These are phyloP conservation scores for Scleromitrula shiraiana DNA, from an alignment of 2,329 filamentous ascomycete genomes.

Conservation along the genomic window DNA sequence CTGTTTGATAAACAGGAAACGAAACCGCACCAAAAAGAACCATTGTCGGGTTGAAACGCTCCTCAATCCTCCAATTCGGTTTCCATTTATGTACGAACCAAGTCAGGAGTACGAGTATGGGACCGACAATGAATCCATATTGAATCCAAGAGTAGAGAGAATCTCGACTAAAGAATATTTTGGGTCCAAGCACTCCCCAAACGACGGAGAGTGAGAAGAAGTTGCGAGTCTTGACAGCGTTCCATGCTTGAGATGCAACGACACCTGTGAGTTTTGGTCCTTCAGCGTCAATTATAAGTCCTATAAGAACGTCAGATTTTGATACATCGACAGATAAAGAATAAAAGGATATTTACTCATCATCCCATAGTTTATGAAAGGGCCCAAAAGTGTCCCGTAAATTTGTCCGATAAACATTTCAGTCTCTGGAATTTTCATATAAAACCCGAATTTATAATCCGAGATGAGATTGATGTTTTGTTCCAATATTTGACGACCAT, in stretches of 20 bases:
- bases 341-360: conserved; percentile 21
- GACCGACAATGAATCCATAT: conserved; percentile 28
- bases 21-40: conserved; percentile 23
- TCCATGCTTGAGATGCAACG: conserved; percentile 22
- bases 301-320: no score
- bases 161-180: conserved; percentile 22
- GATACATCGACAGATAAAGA: no score
- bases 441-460: conserved; percentile 33
- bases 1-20: conserved; percentile 27
- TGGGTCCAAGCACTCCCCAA: conserved; percentile 32
- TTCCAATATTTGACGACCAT: conserved; percentile 30
- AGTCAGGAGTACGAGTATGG: conserved; percentile 19
- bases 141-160: conserved; percentile 27
- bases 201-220: conserved; percentile 30
- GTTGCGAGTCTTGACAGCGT: conserved; percentile 27
- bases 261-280: conserved; percentile 18
- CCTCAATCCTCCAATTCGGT: conserved; percentile 28
- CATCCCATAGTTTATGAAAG: conserved; percentile 29
- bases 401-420: conserved; percentile 32
- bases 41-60: conserved; percentile 24
- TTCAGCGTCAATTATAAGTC: conserved; percentile 11
- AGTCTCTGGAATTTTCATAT: conserved; percentile 33
- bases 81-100: conserved; percentile 25
- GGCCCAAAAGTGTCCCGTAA: conserved; percentile 30
- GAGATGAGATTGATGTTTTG: conserved; percentile 30